These are phyloP conservation scores for Trichoderma polysporum DNA, from an alignment of 2,329 filamentous ascomycete species.

Conservation along the genomic window DNA sequence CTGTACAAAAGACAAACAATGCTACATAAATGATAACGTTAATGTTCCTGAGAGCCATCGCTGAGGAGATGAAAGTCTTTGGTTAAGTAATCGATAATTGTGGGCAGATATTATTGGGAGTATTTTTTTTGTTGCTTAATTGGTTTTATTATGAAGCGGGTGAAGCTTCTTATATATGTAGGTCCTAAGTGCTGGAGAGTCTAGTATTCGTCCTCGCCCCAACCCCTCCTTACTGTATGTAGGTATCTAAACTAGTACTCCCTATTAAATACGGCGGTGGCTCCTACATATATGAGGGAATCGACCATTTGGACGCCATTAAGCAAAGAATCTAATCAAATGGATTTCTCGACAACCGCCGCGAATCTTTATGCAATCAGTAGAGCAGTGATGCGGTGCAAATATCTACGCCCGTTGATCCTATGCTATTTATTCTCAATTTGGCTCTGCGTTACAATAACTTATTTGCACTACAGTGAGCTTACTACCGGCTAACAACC, in stretches of 20 bases:
- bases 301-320: not conserved
- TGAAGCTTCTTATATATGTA: too few species aligned
- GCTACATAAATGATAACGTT: too few species aligned
- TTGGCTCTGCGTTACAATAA: not conserved
- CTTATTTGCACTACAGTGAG: not conserved
- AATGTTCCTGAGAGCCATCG: too few species aligned
- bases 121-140: too few species aligned
- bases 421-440: not conserved
- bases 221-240: not conserved
- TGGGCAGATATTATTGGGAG: too few species aligned
- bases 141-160: too few species aligned
- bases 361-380: not conserved
- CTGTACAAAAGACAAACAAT: too few species aligned
- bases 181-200: too few species aligned
- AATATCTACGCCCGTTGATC: not conserved
- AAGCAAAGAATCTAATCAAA: not conserved
- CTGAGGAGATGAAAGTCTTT: too few species aligned
- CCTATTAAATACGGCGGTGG: not conserved
- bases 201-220: too few species aligned
- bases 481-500: not conserved
- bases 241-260: not conserved
- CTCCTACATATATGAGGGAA: not conserved
- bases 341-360: not conserved
- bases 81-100: too few species aligned
- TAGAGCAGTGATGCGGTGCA: not conserved